Conservation (phyloP, 2,329 filamentous ascomycete genomes). For the Monosporascus sp. region DNA sequence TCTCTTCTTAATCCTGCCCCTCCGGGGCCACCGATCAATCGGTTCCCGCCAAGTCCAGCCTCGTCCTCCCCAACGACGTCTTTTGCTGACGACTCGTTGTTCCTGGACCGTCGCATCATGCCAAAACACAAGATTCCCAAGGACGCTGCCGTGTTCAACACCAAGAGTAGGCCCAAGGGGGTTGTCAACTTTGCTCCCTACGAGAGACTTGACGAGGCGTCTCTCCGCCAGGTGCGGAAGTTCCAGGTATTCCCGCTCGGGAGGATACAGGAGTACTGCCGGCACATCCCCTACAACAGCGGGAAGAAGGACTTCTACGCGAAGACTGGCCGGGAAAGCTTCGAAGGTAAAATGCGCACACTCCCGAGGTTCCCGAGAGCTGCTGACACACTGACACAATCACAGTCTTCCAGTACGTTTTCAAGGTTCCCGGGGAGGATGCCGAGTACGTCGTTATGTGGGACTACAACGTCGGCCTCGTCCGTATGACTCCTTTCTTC, state of each 20-base stretch:
- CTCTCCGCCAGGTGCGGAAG: constrained; percentile 51
- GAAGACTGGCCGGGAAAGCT: constrained; percentile 81
- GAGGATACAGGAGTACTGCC: constrained; percentile 54
- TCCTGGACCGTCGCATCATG: constrained; percentile 23
- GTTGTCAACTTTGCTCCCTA: constrained; percentile 68
- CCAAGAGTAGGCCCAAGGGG: constrained; percentile 57
- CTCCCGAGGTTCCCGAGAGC: neutral
- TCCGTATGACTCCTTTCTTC: constrained; percentile 92
- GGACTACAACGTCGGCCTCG: constrained; percentile 94
- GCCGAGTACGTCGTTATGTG: constrained; percentile 77
- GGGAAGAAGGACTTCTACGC: constrained; percentile 84
- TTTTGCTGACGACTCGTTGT: constrained; percentile 25
- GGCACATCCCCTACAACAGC: constrained; percentile 90
- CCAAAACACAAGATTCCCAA: constrained; percentile 57
- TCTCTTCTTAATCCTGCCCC: constrained; percentile 61
- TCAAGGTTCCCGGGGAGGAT: constrained; percentile 62
- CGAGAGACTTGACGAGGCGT: constrained; percentile 56
- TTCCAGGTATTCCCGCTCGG: constrained; percentile 64
- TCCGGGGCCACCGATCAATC: constrained; percentile 35
- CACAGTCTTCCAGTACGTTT: constrained; percentile 78
- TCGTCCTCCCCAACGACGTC: constrained; percentile 30
- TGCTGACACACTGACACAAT: constrained; percentile 10
- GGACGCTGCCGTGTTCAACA: constrained; percentile 53
- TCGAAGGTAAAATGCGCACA: constrained; percentile 62
- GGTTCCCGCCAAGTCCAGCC: constrained; percentile 36